Evolutionary conservation across 2,329 filamentous ascomycete species (phyloP), one percentile per base, ranked within the genome.

Genomic region (Trichoderma sp.): DNA sequence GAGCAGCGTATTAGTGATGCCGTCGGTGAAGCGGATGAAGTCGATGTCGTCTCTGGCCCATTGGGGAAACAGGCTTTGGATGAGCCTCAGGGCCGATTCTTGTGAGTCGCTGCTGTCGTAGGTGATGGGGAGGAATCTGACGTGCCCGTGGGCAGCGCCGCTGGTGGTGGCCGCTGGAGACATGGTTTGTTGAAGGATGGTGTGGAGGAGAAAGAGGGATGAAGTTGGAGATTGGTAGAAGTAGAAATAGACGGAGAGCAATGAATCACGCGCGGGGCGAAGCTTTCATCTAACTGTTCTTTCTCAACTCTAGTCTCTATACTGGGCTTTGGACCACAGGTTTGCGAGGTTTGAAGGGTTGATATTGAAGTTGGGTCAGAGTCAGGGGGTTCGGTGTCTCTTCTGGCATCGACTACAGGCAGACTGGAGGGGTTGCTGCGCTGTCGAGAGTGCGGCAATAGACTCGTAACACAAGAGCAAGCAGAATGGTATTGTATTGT

Each of bases 1-100:
- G 72, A 94, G 84, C 59, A 95, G 83, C 60, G 94, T 98, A 81
- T 99, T 99, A 73, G 96, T 99, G 82, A 98, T 99, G 77, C 96
- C 96, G 76, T 99, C 96, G 49, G 94, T 99, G 83, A 98, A 99
- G 72, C 92, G 90, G 73, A 93, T 86, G 77, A 98, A 93, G 76
- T 96, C 90, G 75, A 99, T 86, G 54, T 90, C 88, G 43, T 87
- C 83, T 59, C 86, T 85, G 73, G 89, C 86, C 96, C 96, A 99
- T 75, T 96, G 89, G 13, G 94, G 94, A 70, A 90, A 87, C 71
- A 97, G 84, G 32, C 92, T 87, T 74, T 93, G 84, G 75, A 97
- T 90, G 72, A 99, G 88, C 72, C 87, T 87, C 71, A 92, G 84
- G 65, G 94, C 95, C 24, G 95, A 96, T 69, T 87, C 85, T 72